Percentiles rank a stretch among this genome's conserved stretches.
phyloP scores from a whole-genome alignment of 768 basidiomycete species.

The Albatrellus ellisii region DNA sequence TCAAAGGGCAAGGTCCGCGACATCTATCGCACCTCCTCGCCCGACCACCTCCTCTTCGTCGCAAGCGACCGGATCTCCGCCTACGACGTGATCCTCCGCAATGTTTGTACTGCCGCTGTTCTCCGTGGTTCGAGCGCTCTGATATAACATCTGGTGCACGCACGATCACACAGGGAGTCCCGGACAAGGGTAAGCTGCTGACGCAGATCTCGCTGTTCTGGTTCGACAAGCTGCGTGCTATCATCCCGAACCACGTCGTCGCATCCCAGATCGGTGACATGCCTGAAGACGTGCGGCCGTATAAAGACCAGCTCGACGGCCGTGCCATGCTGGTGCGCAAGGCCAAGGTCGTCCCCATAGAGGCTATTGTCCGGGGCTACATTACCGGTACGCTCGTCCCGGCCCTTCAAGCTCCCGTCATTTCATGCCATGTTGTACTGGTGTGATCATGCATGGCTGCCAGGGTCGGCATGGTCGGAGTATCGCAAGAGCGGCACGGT shows the following conservation, averaged over 20 bases:
- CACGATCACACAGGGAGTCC: slow-evolving; percentile 61
- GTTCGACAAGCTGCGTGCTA: slow-evolving; percentile 70
- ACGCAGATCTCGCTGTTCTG: slow-evolving; percentile 90
- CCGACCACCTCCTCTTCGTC: slow-evolving; percentile 75
- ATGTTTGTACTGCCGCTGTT: slow-evolving; percentile 35
- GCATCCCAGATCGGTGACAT: slow-evolving; percentile 67
- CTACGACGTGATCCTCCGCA: slow-evolving; percentile 89
- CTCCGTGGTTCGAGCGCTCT: background rate
- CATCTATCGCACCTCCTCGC: slow-evolving; percentile 68
- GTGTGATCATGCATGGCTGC: background rate
- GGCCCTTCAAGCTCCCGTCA: background rate
- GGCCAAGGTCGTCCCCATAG: slow-evolving; percentile 80
- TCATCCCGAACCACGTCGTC: slow-evolving; percentile 86
- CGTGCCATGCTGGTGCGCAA: slow-evolving; percentile 86
- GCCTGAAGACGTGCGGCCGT: slow-evolving; percentile 65
- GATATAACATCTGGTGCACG: no score
- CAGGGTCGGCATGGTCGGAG: slow-evolving; percentile 94
- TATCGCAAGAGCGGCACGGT: slow-evolving; percentile 83
- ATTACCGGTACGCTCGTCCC: slow-evolving; percentile 57
- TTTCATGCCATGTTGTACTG: no score
- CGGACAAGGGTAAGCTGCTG: slow-evolving; percentile 82
- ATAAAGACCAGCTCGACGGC: slow-evolving; percentile 67
- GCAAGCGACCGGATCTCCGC: slow-evolving; percentile 95
- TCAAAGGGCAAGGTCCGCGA: slow-evolving; percentile 95
- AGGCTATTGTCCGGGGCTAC: slow-evolving; percentile 95